A percentile compares a stretch with the other conserved stretches of the same genome.
These are phyloP conservation scores for Dalbergia cochinchinensis DNA, from an alignment of 306 rosid genomes.

Conservation along the genomic window DNA sequence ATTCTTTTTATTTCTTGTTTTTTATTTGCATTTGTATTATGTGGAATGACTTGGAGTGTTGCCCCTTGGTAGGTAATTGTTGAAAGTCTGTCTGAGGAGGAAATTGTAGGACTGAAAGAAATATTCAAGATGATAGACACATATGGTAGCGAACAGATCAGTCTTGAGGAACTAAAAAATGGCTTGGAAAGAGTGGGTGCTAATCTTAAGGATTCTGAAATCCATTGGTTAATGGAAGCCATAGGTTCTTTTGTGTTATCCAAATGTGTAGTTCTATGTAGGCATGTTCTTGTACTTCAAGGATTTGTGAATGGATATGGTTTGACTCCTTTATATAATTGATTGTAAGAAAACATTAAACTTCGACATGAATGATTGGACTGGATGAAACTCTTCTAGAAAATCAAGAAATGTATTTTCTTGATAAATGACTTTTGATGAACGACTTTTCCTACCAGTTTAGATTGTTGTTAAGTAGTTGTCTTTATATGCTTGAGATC, in stretches of 20 bases:
- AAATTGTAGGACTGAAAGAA: constrained; percentile 91
- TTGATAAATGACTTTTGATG: no score
- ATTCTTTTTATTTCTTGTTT: constrained; percentile 4
- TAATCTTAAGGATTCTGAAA: constrained; percentile 79
- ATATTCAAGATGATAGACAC: constrained; percentile 94
- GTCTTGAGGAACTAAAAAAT: constrained; percentile 86
- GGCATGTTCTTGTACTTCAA: constrained; percentile 34
- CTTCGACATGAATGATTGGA: neutral
- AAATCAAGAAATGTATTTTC: neutral
- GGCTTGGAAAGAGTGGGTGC: constrained; percentile 91
- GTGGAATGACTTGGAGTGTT: constrained; percentile 47
- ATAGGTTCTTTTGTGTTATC: constrained; percentile 65
- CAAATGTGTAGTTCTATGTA: no score
- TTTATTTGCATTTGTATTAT: constrained; percentile 15
- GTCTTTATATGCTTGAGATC: no score
- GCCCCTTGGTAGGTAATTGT: constrained; percentile 77
- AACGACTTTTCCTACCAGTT: no score
- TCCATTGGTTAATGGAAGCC: constrained; percentile 84
- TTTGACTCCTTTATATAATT: neutral
- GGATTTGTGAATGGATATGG: constrained; percentile 9
- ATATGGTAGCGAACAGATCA: constrained; percentile 88
- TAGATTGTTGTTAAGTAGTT: no score
- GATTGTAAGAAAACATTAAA: constrained; percentile 2
- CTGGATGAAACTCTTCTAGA: neutral
- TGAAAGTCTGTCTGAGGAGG: constrained; percentile 91